A percentile compares a stretch with the other conserved stretches of the same genome.
These are phyloP conservation scores for Pseudopyricularia javanii DNA, from an alignment of 2,329 filamentous ascomycete genomes.

Conservation along the genomic window DNA sequence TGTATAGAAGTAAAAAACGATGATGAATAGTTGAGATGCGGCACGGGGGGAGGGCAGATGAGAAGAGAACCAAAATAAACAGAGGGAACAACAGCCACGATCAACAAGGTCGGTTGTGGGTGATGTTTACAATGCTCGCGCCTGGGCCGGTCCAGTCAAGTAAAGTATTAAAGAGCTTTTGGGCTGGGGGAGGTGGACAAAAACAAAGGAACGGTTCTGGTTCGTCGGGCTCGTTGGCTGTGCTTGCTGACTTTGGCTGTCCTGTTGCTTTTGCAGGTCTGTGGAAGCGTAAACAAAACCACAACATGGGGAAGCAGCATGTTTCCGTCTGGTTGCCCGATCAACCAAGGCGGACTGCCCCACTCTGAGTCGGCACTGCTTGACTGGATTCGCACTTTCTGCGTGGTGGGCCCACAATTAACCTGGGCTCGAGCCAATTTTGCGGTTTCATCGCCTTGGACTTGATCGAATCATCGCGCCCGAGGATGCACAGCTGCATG, in stretches of 20 bases:
- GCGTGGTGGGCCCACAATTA: background rate
- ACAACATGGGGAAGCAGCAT: background rate
- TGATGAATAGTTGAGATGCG: background rate
- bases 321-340: background rate
- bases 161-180: background rate
- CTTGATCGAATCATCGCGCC: background rate
- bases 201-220: background rate
- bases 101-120: background rate
- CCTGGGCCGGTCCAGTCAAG: background rate
- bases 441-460: background rate
- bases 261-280: background rate
- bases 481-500: background rate
- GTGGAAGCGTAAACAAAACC: background rate
- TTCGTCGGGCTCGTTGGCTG: background rate
- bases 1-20: background rate
- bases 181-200: background rate
- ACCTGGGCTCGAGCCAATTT: background rate
- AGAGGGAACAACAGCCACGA: background rate
- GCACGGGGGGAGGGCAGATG: background rate
- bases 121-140: background rate
- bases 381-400: background rate
- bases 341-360: background rate
- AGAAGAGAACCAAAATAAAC: background rate
- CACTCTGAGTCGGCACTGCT: background rate
- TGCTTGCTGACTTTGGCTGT: background rate